Conservation (phyloP, 345 rosid genomes). For the Arabidopsis arenosa region DNA sequence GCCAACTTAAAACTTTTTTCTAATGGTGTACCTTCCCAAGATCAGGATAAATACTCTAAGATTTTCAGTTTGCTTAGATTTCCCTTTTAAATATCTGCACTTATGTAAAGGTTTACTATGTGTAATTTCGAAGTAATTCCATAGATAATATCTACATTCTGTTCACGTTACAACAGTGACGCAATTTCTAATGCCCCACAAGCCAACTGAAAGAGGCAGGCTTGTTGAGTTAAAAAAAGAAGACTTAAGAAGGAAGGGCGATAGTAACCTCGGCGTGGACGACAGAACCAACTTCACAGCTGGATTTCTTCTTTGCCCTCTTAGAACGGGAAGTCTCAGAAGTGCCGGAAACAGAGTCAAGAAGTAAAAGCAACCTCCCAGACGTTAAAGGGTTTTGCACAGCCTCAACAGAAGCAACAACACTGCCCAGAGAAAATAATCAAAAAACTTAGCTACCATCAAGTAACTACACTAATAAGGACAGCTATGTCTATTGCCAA, state of each 20-base stretch:
- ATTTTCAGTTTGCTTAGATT: not conserved
- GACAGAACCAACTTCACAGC: constrained; percentile 73
- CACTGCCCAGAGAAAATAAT: constrained; percentile 56
- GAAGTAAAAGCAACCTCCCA: constrained; percentile 87
- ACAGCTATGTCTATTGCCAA: constrained; percentile 17
- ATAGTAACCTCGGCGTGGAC: constrained; percentile 83
- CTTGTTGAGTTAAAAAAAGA: constrained; percentile 11
- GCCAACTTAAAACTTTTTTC: not conserved
- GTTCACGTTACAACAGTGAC: constrained; percentile 18
- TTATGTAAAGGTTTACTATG: constrained; percentile 5
- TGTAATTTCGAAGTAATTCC: constrained; percentile 7
- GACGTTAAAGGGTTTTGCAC: constrained; percentile 65
- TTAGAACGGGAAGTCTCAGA: constrained; percentile 74
- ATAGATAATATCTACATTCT: constrained; percentile 15
- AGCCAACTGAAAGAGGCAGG: constrained; percentile 11
- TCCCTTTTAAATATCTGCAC: not conserved
- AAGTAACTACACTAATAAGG: constrained; percentile 16
- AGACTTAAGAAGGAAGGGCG: constrained; percentile 12
- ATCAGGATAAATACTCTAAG: not conserved
- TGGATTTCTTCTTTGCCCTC: constrained; percentile 79
- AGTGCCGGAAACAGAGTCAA: constrained; percentile 62
- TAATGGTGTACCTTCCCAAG: not conserved
- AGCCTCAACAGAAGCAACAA: constrained; percentile 71
- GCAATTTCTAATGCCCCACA: constrained; percentile 19
- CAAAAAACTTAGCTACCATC: constrained; percentile 16